phyloP scores from a whole-genome alignment of 75 land plant genomes.

The Pinus taeda region DNA sequence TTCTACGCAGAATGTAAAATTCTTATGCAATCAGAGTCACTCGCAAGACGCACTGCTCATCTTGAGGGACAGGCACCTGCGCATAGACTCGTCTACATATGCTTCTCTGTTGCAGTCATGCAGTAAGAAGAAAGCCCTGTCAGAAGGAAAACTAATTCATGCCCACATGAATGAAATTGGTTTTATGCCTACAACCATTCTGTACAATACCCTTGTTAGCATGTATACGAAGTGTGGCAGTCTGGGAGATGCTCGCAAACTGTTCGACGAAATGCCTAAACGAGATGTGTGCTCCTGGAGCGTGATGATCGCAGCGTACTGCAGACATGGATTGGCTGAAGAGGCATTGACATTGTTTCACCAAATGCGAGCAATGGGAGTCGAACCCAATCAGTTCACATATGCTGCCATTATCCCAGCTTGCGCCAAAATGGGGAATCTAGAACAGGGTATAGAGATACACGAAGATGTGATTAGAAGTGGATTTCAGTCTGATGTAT shows the following conservation, averaged over 20 bases:
- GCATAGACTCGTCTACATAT: background rate
- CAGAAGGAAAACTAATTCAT: background rate
- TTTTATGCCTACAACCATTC: slow-evolving; percentile 15
- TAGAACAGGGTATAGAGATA: slow-evolving; percentile 16
- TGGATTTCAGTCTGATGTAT: slow-evolving; percentile 5
- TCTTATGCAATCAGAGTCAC: no score
- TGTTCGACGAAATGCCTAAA: slow-evolving; percentile 15
- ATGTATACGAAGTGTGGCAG: slow-evolving; percentile 16
- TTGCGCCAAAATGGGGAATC: slow-evolving; percentile 14
- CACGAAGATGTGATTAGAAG: slow-evolving; percentile 17
- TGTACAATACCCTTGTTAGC: slow-evolving; percentile 11
- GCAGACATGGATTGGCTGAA: slow-evolving; percentile 5
- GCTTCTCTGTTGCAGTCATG: background rate
- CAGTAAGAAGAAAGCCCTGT: background rate
- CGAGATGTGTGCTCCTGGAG: slow-evolving; percentile 11
- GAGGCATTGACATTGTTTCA: slow-evolving; percentile 25
- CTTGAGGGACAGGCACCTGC: no score
- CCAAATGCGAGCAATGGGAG: slow-evolving; percentile 19
- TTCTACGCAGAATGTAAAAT: no score
- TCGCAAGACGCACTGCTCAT: no score
- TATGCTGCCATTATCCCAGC: slow-evolving; percentile 19
- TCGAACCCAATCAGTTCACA: slow-evolving; percentile 17
- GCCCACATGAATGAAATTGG: slow-evolving; percentile 10
- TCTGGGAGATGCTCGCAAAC: slow-evolving; percentile 4
- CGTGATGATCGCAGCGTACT: slow-evolving; percentile 19